Evolutionary conservation across 2,329 filamentous ascomycete species (phyloP).

Genomic region (Nigrospora sphaerica): DNA sequence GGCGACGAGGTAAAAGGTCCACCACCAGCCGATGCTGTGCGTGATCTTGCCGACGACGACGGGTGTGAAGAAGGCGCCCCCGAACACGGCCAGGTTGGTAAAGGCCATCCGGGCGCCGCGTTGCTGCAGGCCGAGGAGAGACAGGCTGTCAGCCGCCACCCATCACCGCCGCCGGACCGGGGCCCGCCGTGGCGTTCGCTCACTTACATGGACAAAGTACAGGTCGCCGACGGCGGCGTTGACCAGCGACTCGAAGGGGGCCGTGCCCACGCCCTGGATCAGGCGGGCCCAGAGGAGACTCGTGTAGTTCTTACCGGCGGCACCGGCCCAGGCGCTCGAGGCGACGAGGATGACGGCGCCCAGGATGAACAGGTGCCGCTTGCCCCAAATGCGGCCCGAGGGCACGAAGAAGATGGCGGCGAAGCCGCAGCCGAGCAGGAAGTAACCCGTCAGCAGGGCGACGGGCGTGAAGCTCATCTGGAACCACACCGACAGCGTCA

Average conservation of each 20-base stretch:
- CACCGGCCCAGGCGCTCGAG: conserved; percentile 73
- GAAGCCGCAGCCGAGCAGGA: conserved; percentile 73
- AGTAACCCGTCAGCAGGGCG: conserved; percentile 80
- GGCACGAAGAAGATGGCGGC: conserved; percentile 83
- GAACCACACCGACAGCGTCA: conserved; percentile 67
- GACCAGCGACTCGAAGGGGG: conserved; percentile 84
- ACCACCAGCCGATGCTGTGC: conserved; percentile 67
- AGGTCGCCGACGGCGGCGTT: conserved; percentile 86
- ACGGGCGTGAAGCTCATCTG: conserved; percentile 61
- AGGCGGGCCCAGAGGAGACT: conserved; percentile 73
- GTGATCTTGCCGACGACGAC: conserved; percentile 89
- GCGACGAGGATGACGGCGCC: conserved; percentile 67
- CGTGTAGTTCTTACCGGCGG: conserved; percentile 57
- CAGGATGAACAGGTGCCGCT: conserved; percentile 78
- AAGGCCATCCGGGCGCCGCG: conserved; percentile 84
- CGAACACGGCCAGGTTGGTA: conserved; percentile 50
- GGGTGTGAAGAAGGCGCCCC: conserved; percentile 61
- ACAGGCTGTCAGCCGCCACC: too few relatives aligned
- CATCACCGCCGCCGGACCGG: too few relatives aligned
- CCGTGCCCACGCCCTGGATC: conserved; percentile 78
- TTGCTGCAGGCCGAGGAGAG: conserved; percentile 35
- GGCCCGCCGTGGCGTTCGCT: too few relatives aligned
- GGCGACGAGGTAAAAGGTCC: conserved; percentile 82
- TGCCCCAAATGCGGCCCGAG: conserved; percentile 84
- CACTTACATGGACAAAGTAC: conserved; percentile 77